Evolutionary conservation across 1,284 basidiomycete genomes (phyloP), one percentile per base, ranked within the genome.

Genomic region (Cryptococcus sp.): DNA sequence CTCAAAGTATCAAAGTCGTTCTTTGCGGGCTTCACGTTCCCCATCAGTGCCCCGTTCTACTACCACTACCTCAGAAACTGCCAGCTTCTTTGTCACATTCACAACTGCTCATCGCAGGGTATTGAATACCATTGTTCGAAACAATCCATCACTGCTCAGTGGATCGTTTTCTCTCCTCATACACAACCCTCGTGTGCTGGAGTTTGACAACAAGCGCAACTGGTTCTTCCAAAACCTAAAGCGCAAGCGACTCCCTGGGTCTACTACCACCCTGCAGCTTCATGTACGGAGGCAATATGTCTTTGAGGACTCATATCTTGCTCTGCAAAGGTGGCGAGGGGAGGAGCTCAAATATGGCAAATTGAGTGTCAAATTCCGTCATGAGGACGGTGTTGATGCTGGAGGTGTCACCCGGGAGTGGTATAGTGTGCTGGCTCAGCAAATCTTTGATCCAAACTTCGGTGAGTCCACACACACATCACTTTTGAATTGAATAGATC

Each of bases 381-480:
- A 93, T 61, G 96, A 99, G 71, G 96, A 98, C 69, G 96, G 96
- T 63, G 91, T 98, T 47, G 96, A 98, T 74, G 96, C 96, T 0
- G 96, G 96, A 24, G 96, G 96, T 69, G 91, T 98, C 43, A 97
- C 96, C 2, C 84, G 95, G 62, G 95, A 98, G 79, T 98, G 95
- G 95, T 97, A 95, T 85, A 90, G 93, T 67, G 95, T 97, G 53
- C 84, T 99, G 20, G 94, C 95, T 1, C 84, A 93, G 53, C 94
- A 97, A 76, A 99, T 99, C 89, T 98, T 99, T 79, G 93, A 99
- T 74, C 94, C 96, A n/a, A 91, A 96, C 78, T 97, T 98, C 69
- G 70, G 73, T 72, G 46, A 60, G 67, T 62, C 6, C 11, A 33
- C 28, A 33, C n/a, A n/a, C n/a, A n/a, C n/a, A n/a, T n/a, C n/a